Evolutionary conservation across 2,329 filamentous ascomycete species (phyloP), one percentile per base, ranked within the genome.

Genomic region (Fonsecaea erecta): DNA sequence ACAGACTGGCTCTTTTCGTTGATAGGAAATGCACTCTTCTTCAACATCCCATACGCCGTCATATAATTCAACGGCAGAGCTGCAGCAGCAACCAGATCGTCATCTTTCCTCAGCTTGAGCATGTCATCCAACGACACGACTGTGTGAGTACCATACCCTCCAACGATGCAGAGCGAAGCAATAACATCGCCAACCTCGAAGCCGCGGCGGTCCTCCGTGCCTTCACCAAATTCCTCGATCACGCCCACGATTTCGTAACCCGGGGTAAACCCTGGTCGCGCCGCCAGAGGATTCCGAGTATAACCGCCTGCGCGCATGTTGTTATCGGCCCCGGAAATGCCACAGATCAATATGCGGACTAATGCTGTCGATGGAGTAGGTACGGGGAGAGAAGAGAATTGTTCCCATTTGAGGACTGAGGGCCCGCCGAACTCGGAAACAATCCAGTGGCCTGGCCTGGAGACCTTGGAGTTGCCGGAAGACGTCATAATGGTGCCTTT

Each of bases 21-120:
- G 43, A 51, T 14, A 26, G 43, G n/a, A 26, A 51, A 51, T 2
- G 43, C 43, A 16, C 43, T 51, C 43, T 51, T 51, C n/a, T 51
- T 51, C 43, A 51, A 21, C 43, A 51, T 51, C n/a, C 43, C 43
- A 18, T 21, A 26, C 43, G 43, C 43, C n/a, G 43, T 51, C 43
- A 51, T 51, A 14, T 51, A 51, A 16, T 51, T 51, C 43, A 51
- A 14, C 43, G 43, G 43, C 6, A 51, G 24, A 16, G 43, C 43
- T 4, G 43, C 43, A 16, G 43, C 43, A 26, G n/a, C 24, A 16
- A 51, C 43, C n/a, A 51, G 14, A 14, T 51, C 43, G 43, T 51
- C 43, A 16, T 51, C 43, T 7, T 18, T 18, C 18, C 24, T 51
- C n/a, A 51, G 12, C 43, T 51, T 51, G 43, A 51, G 43, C 43